These are phyloP conservation scores for Wallacemonas rigidus DNA, from an alignment of 208 protist species.

Conservation along the genomic window DNA sequence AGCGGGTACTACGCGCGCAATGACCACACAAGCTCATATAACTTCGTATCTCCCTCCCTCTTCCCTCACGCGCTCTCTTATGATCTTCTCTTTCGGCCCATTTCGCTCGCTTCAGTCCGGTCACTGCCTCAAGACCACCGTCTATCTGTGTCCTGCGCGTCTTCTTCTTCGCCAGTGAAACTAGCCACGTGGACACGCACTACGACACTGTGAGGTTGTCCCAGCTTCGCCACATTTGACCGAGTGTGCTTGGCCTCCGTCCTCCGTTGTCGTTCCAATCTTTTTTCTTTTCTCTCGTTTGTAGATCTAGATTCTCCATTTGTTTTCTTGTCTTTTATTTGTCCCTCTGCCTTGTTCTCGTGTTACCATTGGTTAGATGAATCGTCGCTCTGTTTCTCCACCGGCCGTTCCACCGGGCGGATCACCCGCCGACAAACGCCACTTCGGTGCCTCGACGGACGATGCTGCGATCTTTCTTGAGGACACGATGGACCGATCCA, in stretches of 20 bases:
- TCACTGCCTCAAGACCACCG: too few relatives aligned
- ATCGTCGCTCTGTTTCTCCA: conserved; percentile 12
- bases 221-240: background rate
- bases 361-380: background rate
- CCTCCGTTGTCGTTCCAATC: conserved; percentile 8
- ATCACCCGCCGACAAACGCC: conserved; percentile 39
- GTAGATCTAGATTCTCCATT: background rate
- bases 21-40: too few relatives aligned
- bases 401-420: conserved; percentile 18
- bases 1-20: too few relatives aligned
- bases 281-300: conserved; percentile 2
- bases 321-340: conserved; percentile 18
- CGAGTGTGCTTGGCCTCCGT: background rate
- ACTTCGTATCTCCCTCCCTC: too few relatives aligned
- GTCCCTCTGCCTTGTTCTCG: background rate
- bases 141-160: too few relatives aligned
- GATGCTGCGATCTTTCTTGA: conserved; percentile 84
- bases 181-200: too few relatives aligned
- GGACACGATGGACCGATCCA: conserved; percentile 74
- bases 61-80: too few relatives aligned
- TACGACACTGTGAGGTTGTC: too few relatives aligned
- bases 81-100: too few relatives aligned
- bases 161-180: too few relatives aligned
- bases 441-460: conserved; percentile 70
- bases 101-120: too few relatives aligned